These are phyloP conservation scores for Rhypophila decipiens DNA, from an alignment of 495 filamentous ascomycete genomes.

Conservation along the genomic window DNA sequence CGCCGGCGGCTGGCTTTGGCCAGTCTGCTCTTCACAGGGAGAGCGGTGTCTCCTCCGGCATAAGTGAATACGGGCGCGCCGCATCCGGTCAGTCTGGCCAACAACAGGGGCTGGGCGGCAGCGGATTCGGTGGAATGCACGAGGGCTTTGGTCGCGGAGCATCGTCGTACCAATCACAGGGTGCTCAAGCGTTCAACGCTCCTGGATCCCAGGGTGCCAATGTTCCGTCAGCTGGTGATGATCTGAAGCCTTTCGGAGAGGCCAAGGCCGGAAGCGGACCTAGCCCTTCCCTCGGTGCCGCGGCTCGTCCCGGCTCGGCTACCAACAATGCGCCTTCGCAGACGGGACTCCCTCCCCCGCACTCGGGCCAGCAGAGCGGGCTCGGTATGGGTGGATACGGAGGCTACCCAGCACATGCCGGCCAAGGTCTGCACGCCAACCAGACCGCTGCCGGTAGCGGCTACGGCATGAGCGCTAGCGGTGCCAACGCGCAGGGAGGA, in stretches of 20 bases:
- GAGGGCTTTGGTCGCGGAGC: constrained; percentile 70
- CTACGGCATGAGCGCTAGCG: constrained; percentile 63
- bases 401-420: constrained; percentile 64
- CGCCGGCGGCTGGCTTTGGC: constrained; percentile 69
- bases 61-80: constrained; percentile 69
- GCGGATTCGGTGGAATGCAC: constrained; percentile 64
- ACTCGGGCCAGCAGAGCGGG: constrained; percentile 52
- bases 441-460: constrained; percentile 49
- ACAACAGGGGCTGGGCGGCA: constrained; percentile 56
- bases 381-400: constrained; percentile 56
- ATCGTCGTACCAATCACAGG: constrained; percentile 55
- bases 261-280: constrained; percentile 67
- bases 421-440: constrained; percentile 54
- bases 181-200: constrained; percentile 59
- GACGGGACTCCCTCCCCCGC: constrained; percentile 65
- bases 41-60: constrained; percentile 44
- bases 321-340: constrained; percentile 66
- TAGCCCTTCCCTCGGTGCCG: constrained; percentile 76
- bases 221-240: constrained; percentile 47
- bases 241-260: constrained; percentile 67
- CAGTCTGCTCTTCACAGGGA: constrained; percentile 64
- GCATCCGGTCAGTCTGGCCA: constrained; percentile 68
- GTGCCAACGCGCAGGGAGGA: constrained; percentile 40
- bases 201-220: constrained; percentile 50
- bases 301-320: constrained; percentile 77